Conservation (phyloP, 192 early-diverging fungal genomes). For the Piromyces finnis region DNA sequence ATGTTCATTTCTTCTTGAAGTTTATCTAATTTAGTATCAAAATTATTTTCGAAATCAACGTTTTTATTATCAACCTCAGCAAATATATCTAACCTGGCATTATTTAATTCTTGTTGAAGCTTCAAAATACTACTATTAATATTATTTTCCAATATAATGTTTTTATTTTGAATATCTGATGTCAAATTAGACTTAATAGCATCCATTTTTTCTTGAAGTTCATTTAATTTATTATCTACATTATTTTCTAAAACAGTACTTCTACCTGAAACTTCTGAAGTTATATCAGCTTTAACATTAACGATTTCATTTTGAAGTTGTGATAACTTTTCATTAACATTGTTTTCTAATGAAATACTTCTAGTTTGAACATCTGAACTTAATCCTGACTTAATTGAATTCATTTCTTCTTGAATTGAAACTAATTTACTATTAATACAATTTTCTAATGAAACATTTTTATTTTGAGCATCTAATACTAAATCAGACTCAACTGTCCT, state of each 20-base stretch:
- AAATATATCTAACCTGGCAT: background rate
- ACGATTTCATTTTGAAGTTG: background rate
- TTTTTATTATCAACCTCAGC: background rate
- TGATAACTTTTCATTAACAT: background rate
- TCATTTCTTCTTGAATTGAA: background rate
- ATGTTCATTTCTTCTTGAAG: background rate
- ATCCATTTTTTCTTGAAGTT: background rate
- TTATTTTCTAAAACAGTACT: background rate
- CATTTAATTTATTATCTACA: background rate
- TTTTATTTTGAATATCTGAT: background rate
- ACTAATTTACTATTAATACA: background rate
- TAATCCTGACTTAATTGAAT: background rate
- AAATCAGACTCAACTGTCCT: background rate
- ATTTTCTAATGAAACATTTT: background rate
- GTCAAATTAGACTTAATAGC: background rate
- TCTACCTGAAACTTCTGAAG: background rate
- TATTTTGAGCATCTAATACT: background rate
- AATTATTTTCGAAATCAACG: background rate
- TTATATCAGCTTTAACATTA: background rate
- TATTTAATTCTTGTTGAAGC: background rate
- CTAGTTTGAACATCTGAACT: background rate
- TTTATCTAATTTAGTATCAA: background rate
- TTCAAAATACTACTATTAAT: background rate
- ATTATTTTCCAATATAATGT: background rate
- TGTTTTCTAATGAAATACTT: background rate